Evolutionary conservation across 768 basidiomycete genomes (phyloP).

Genomic region (Kwoniella bestiolae): DNA sequence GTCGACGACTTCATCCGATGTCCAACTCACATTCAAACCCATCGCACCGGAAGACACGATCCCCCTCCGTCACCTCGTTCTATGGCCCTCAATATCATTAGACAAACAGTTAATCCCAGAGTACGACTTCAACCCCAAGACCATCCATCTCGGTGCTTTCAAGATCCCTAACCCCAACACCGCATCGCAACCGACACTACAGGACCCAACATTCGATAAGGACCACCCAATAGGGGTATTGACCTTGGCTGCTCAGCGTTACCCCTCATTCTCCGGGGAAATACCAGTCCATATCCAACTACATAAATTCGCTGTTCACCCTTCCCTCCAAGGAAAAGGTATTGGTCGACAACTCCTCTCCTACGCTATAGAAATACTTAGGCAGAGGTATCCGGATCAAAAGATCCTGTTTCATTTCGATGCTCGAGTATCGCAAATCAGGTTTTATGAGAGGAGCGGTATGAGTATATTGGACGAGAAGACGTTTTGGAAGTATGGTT

Average conservation of each 20-base stretch:
- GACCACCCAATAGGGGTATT: constrained; percentile 26
- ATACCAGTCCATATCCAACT: constrained; percentile 24
- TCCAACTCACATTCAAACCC: constrained; percentile 2
- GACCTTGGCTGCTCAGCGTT: constrained; percentile 26
- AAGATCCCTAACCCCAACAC: background rate
- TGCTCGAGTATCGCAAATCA: constrained; percentile 30
- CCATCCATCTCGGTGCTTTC: constrained; percentile 38
- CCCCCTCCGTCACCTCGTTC: constrained; percentile 25
- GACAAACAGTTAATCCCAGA: constrained; percentile 17
- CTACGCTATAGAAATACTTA: constrained; percentile 10
- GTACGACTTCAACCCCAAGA: constrained; percentile 27
- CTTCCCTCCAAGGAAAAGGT: constrained; percentile 27
- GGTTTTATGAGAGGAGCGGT: constrained; percentile 33
- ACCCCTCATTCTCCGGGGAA: background rate
- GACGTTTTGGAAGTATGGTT: constrained; percentile 28
- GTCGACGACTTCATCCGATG: too few species aligned
- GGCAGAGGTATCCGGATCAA: background rate
- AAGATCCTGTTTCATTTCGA: constrained; percentile 36
- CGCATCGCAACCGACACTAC: background rate
- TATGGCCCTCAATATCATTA: constrained; percentile 34
- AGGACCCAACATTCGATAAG: background rate
- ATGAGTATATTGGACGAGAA: constrained; percentile 22
- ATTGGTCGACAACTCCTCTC: constrained; percentile 22
- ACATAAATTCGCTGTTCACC: constrained; percentile 37
- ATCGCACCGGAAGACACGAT: constrained; percentile 17